These are phyloP conservation scores for Rubus idaeus DNA, from an alignment of 306 rosid genomes.

Conservation along the genomic window DNA sequence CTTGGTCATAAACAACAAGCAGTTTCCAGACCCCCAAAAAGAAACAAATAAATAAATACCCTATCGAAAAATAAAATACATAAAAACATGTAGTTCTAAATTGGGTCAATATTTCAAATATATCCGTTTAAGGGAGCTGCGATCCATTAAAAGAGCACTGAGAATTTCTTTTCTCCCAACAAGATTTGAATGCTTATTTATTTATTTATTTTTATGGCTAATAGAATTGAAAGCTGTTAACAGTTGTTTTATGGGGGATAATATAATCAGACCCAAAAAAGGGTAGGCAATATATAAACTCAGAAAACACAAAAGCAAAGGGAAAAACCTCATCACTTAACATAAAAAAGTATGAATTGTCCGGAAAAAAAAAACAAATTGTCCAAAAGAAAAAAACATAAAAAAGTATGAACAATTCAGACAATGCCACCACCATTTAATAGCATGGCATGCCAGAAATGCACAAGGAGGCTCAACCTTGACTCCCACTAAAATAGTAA, in stretches of 20 bases:
- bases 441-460: conserved; percentile 19
- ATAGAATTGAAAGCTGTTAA: neutral
- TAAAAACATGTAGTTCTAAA: neutral
- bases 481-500: neutral
- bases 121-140: neutral
- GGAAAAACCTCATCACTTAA: neutral
- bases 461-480: neutral
- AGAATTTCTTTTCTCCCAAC: no score
- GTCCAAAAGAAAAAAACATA: no score
- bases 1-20: neutral
- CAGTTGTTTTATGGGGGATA: neutral
- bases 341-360: neutral
- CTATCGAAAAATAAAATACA: no score
- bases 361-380: no score
- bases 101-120: neutral
- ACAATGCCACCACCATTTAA: conserved; percentile 10
- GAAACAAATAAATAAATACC: neutral
- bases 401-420: neutral
- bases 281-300: no score
- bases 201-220: no score
- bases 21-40: neutral
- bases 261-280: neutral
- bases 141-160: neutral
- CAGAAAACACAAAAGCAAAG: neutral
- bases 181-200: neutral